Conservation (phyloP, 2,329 filamentous ascomycete species). For the Phaeosphaeria sp. region DNA sequence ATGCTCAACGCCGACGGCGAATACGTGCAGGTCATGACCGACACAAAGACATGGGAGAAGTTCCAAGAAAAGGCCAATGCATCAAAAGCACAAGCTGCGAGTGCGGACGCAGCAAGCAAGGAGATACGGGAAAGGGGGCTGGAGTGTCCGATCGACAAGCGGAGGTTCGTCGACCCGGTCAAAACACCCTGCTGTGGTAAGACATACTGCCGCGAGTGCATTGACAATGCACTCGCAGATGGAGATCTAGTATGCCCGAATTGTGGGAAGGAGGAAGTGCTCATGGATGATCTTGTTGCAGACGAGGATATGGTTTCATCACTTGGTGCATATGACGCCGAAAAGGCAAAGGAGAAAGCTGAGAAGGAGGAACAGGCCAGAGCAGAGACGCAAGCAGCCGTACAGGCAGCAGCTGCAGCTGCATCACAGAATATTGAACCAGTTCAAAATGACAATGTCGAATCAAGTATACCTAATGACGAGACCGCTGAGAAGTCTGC, state of each 20-base stretch:
- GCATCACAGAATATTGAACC: constrained; percentile 9
- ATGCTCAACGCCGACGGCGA: constrained; percentile 99
- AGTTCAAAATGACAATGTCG: constrained; percentile 12
- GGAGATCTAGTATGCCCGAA: constrained; percentile 95
- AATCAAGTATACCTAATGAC: constrained; percentile 22
- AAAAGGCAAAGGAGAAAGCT: constrained; percentile 55
- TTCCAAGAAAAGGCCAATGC: constrained; percentile 94
- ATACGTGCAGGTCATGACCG: constrained; percentile 94
- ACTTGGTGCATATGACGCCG: constrained; percentile 75
- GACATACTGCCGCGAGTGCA: constrained; percentile 99
- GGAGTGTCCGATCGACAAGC: constrained; percentile 95
- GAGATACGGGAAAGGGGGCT: constrained; percentile 87
- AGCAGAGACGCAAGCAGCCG: constrained; percentile 37
- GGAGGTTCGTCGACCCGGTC: constrained; percentile 97
- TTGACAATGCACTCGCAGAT: constrained; percentile 97
- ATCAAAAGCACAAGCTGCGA: constrained; percentile 81
- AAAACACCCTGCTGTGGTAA: constrained; percentile 98
- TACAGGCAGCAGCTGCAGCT: constrained; percentile 33
- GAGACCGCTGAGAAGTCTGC: constrained; percentile 29
- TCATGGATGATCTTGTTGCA: constrained; percentile 80
- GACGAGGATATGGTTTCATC: constrained; percentile 81
- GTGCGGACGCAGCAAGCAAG: constrained; percentile 77
- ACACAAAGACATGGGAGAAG: constrained; percentile 95
- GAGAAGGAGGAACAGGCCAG: constrained; percentile 51
- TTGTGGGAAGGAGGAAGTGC: constrained; percentile 87